Conservation (phyloP, 768 basidiomycete genomes). For the Porphyrellus cyaneotinctus region DNA sequence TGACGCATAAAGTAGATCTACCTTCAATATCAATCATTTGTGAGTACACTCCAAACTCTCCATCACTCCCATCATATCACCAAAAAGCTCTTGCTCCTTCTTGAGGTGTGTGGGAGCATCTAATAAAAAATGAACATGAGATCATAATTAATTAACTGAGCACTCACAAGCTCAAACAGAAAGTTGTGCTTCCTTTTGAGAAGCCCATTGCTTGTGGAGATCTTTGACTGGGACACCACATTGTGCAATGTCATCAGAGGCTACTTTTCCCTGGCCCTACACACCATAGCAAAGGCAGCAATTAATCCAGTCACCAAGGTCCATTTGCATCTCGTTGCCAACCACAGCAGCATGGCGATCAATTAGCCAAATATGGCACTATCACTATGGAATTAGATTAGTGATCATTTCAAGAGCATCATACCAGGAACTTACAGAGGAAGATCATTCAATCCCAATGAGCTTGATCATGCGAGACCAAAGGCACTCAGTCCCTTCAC, state of each 20-base stretch:
- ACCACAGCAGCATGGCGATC: conserved; percentile 26
- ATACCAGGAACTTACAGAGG: conserved; percentile 26
- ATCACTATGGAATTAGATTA: conserved; percentile 7
- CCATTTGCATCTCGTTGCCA: neutral
- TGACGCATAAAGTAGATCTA: neutral
- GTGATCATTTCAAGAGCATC: neutral
- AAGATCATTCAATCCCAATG: conserved; percentile 32
- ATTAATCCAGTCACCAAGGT: conserved; percentile 30
- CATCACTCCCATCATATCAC: neutral
- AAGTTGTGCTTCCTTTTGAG: neutral
- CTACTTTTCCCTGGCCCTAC: conserved; percentile 6
- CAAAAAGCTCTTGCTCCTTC: neutral
- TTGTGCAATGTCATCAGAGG: conserved; percentile 8
- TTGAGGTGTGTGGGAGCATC: neutral
- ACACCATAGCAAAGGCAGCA: conserved; percentile 18
- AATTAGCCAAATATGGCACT: conserved; percentile 31
- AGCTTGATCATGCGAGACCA: conserved; percentile 35
- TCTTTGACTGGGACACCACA: conserved; percentile 16
- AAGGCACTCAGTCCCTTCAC: neutral
- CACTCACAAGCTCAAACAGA: neutral
- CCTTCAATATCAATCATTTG: neutral
- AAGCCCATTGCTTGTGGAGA: conserved; percentile 32
- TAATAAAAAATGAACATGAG: neutral
- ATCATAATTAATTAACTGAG: neutral
- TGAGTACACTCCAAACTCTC: neutral